Percentiles rank a stretch among this genome's conserved stretches.
phyloP scores from a whole-genome alignment of 352 stramenopile genomes.

The Pythium inflatum region DNA sequence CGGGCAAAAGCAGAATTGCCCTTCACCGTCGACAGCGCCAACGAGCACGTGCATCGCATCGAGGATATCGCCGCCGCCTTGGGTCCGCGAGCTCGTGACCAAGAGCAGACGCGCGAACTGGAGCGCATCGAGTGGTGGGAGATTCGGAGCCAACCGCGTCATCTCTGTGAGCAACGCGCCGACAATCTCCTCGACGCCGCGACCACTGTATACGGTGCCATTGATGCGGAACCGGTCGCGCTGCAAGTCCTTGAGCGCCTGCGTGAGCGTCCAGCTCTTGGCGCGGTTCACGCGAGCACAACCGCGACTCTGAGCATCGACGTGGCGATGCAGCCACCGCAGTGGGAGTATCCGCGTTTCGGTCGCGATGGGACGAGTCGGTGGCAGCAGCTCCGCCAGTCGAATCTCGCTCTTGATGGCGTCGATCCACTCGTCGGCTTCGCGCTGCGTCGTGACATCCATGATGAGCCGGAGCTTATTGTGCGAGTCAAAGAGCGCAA shows the following conservation, averaged over 20 bases:
- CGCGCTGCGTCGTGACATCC: constrained; percentile 46
- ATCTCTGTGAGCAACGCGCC: constrained; percentile 38
- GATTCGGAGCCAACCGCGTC: background rate
- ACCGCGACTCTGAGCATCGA: constrained; percentile 42
- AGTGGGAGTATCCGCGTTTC: constrained; percentile 23
- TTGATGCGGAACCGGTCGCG: constrained; percentile 69
- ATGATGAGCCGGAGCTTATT: constrained; percentile 54
- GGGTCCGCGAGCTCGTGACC: constrained; percentile 63
- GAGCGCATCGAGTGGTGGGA: constrained; percentile 54
- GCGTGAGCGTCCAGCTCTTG: constrained; percentile 54
- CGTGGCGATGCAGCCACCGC: constrained; percentile 55
- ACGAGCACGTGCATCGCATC: constrained; percentile 64
- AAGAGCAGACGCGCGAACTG: constrained; percentile 60
- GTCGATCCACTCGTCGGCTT: constrained; percentile 49
- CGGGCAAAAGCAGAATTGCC: constrained; percentile 61
- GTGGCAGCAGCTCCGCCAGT: background rate
- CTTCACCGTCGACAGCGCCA: background rate
- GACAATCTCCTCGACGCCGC: constrained; percentile 42
- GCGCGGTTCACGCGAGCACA: constrained; percentile 43
- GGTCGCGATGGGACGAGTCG: background rate
- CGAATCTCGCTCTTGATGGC: constrained; percentile 45
- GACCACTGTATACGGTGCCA: constrained; percentile 38
- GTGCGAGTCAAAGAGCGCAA: constrained; percentile 64
- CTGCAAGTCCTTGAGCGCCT: constrained; percentile 71
- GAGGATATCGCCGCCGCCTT: constrained; percentile 69